Percentiles rank a stretch among this genome's conserved stretches.
Conservation (phyloP, 345 rosid genomes). For the Aegle marmelos region DNA sequence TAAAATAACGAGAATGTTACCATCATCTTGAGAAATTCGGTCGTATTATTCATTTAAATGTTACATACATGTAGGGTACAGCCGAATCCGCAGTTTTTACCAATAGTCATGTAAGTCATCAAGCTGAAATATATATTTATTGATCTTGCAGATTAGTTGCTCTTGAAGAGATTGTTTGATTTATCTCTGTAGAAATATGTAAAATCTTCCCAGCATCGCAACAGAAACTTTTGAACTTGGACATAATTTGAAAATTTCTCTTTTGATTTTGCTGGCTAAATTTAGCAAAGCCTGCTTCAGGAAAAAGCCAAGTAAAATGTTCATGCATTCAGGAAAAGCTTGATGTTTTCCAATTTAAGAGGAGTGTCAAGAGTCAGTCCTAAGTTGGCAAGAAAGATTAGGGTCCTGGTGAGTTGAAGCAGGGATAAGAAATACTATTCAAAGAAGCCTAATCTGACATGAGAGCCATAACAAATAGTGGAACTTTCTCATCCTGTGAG, state of each 20-base stretch:
- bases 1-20: no score
- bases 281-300: background rate
- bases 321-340: background rate
- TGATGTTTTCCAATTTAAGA: background rate
- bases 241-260: background rate
- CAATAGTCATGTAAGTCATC: no score
- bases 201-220: no score
- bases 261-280: background rate
- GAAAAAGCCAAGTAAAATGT: background rate
- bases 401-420: background rate
- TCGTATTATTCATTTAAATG: no score
- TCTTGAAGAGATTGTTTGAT: background rate
- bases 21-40: no score
- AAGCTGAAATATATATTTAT: no score
- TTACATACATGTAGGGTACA: no score
- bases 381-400: background rate
- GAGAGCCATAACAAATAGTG: background rate
- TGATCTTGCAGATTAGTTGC: background rate
- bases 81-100: no score
- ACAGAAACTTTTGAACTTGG: background rate
- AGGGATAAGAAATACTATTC: background rate
- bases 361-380: background rate
- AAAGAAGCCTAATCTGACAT: background rate
- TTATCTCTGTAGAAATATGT: background rate
- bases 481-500: background rate